A percentile compares a stretch with the other conserved stretches of the same genome.
Conservation (phyloP, 78 protist species). For the Dictyostelium intermedium region DNA sequence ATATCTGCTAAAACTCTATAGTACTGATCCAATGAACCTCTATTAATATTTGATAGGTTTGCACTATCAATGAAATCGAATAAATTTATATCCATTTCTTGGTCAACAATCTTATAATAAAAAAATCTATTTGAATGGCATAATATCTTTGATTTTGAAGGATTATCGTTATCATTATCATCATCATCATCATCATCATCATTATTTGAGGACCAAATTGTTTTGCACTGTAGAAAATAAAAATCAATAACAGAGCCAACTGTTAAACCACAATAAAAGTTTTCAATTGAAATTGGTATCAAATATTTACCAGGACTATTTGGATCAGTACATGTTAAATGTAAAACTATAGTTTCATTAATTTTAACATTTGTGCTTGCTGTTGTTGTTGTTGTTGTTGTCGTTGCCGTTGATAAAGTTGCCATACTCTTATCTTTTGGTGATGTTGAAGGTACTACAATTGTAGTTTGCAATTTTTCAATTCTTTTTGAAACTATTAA, state of each 20-base stretch:
- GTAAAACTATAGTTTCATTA: neutral
- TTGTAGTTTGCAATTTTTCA: neutral
- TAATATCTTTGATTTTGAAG: neutral
- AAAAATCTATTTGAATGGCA: constrained; percentile 34
- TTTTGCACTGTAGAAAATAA: neutral
- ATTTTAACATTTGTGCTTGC: neutral
- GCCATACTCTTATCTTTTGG: neutral
- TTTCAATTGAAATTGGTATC: neutral
- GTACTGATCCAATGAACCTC: neutral
- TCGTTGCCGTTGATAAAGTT: no score
- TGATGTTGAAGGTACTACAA: neutral
- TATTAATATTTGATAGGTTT: neutral
- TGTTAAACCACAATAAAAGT: constrained; percentile 9
- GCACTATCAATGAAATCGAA: neutral
- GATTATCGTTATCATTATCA: neutral
- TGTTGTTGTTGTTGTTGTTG: neutral
- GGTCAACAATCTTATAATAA: neutral
- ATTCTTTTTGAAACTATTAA: constrained; percentile 20
- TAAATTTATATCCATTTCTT: neutral
- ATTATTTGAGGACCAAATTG: neutral
- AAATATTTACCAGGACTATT: neutral
- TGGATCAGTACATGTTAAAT: neutral
- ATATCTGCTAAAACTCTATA: constrained; percentile 23
- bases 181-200: neutral
- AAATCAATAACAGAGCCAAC: constrained; percentile 31